phyloP scores from a whole-genome alignment of 73 alveolate genomes.

The Urostyla sp. region DNA sequence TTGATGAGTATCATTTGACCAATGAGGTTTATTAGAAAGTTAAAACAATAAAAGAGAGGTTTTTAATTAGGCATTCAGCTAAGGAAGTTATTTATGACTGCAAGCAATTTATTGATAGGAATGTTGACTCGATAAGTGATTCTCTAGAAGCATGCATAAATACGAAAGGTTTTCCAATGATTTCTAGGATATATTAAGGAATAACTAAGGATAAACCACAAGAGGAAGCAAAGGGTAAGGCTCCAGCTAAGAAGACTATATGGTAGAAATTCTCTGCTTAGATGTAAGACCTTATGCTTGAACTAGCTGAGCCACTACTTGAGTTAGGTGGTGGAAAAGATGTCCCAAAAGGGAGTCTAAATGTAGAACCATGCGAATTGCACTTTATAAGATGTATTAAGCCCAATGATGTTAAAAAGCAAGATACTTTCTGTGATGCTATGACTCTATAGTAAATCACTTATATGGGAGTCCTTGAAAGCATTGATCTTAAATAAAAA shows the following conservation, averaged over 20 bases:
- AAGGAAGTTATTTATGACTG: slow-evolving; percentile 88
- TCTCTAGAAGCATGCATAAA: slow-evolving; percentile 74
- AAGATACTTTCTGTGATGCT: slow-evolving; percentile 63
- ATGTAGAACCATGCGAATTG: slow-evolving; percentile 86
- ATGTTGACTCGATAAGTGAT: slow-evolving; percentile 87
- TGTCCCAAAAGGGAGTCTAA: background rate
- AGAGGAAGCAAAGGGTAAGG: slow-evolving; percentile 78
- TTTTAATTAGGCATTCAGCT: slow-evolving; percentile 89
- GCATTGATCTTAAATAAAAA: slow-evolving; percentile 92
- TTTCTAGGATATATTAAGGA: slow-evolving; percentile 27
- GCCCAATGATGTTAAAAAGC: slow-evolving; percentile 91
- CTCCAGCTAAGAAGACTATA: slow-evolving; percentile 85
- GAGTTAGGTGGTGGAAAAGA: slow-evolving; percentile 25
- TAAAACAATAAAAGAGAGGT: slow-evolving; percentile 56
- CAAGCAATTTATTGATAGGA: slow-evolving; percentile 90
- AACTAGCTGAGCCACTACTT: slow-evolving; percentile 74
- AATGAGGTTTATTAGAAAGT: slow-evolving; percentile 37
- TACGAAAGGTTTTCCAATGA: slow-evolving; percentile 5
- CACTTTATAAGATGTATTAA: slow-evolving; percentile 96
- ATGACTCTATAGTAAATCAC: slow-evolving; percentile 90
- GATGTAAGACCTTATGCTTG: slow-evolving; percentile 90
- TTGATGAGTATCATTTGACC: slow-evolving; percentile 29
- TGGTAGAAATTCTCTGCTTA: slow-evolving; percentile 92
- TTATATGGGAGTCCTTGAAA: slow-evolving; percentile 97
- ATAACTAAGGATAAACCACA: slow-evolving; percentile 20